These are phyloP conservation scores for Rhodomyrtus tomentosa DNA, from an alignment of 345 rosid species.

Conservation along the genomic window DNA sequence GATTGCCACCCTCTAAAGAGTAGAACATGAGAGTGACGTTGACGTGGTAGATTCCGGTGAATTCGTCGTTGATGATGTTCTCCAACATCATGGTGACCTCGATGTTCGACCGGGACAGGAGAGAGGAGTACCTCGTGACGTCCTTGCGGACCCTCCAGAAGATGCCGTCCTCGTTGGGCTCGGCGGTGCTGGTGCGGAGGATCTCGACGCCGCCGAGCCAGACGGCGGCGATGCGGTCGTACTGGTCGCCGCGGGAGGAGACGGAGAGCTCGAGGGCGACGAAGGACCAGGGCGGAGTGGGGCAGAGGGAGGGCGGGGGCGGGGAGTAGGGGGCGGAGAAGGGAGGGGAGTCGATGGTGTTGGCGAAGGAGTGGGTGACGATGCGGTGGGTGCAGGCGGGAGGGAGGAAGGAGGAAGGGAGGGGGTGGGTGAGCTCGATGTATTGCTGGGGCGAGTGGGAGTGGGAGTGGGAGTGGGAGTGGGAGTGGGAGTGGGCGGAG, in stretches of 20 bases:
- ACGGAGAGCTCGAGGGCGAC: conserved; percentile 48
- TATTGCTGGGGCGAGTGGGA: conserved; percentile 20
- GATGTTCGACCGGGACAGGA: conserved; percentile 27
- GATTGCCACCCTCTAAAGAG: conserved; percentile 8
- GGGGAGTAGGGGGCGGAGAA: conserved; percentile 53
- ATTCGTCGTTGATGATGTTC: conserved; percentile 55
- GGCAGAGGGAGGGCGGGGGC: conserved; percentile 17
- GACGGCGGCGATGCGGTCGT: conserved; percentile 61
- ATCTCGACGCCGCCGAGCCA: conserved; percentile 91
- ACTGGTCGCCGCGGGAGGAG: conserved; percentile 53
- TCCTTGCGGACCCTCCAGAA: conserved; percentile 83
- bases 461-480: background rate
- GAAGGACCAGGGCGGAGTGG: conserved; percentile 56
- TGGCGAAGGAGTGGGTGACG: conserved; percentile 68
- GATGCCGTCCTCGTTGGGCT: conserved; percentile 49
- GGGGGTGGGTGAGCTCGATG: conserved; percentile 43
- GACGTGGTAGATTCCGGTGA: conserved; percentile 67
- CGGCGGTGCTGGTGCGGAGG: conserved; percentile 84
- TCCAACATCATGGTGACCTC: conserved; percentile 81
- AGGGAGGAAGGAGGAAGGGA: conserved; percentile 35
- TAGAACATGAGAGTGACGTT: conserved; percentile 50
- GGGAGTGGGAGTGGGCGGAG: background rate
- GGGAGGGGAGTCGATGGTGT: conserved; percentile 63
- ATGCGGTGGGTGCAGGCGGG: conserved; percentile 48
- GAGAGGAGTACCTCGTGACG: conserved; percentile 53